Evolutionary conservation across 2,329 filamentous ascomycete genomes (phyloP), one percentile per base, ranked within the genome.

Genomic region (Pseudogymnoascus destructans): DNA sequence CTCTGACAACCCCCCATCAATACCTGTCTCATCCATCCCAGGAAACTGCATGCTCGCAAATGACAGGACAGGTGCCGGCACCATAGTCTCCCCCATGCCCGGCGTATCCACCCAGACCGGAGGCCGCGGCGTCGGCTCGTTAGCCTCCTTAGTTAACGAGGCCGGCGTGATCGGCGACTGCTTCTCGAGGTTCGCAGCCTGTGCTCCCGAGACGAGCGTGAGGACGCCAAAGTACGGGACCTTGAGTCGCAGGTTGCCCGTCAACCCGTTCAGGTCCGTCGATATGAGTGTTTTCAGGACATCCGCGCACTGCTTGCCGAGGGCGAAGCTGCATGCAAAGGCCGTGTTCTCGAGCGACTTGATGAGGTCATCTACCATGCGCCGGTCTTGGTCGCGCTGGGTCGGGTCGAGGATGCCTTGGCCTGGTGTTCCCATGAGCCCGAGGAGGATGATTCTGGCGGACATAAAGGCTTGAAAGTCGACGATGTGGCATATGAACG

Each of bases 221-320:
- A 69, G 65, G 2, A 66, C 68, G 6, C 67, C 67, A 35, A 68
- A 68, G 55, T 68, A 68, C 4, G 66, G 67, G 3, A 69, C 68
- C 15, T 65, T 66, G 30, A 69, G 65, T 25, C 64, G 65, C 5
- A 68, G 57, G 57, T 66, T 67, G 7, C 61, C 60, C 6, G 57
- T 57, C 2, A 52, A 7, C n/a, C 46, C 46, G 21, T 52, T 52
- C 15, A 52, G 23, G 15, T 58, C 54, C 2, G 55, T 57, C 9
- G 65, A 63, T 1, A 68, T 60, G 3, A 69, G 62, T 13, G 66
- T 64, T 27, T 63, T 65, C 38, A 69, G 64, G 1, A 68, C 66
- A 17, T 65, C 63, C 2, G 63, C 63, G 33, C 65, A 65, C 58
- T 69, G 67, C 25, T 56, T 63, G 52, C 57, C 61, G 10, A 10